These are phyloP conservation scores for Wickerhamomyces silvicola DNA, from an alignment of 805 yeast genomes.

Conservation along the genomic window DNA sequence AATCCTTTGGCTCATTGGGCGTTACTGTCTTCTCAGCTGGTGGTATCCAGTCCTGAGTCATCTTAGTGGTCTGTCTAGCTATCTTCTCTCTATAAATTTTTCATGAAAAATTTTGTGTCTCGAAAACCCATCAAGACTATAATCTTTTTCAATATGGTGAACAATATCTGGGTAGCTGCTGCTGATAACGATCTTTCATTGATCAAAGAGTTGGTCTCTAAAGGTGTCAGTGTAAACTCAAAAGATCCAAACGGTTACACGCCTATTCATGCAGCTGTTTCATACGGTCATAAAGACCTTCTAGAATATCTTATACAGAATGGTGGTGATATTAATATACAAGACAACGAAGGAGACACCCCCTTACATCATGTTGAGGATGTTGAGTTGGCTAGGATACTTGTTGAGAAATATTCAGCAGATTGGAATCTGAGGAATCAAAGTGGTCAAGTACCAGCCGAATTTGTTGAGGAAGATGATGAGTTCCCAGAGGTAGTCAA, in stretches of 20 bases:
- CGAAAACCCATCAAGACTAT: neutral
- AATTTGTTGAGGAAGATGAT: slow-evolving; percentile 74
- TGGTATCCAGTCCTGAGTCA: neutral
- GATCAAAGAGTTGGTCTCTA: slow-evolving; percentile 48
- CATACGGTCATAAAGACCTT: slow-evolving; percentile 77
- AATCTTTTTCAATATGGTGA: slow-evolving; percentile 5
- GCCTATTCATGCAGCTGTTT: slow-evolving; percentile 95
- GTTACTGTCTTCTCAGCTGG: slow-evolving; percentile 4
- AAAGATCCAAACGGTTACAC: slow-evolving; percentile 94
- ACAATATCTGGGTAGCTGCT: slow-evolving; percentile 91
- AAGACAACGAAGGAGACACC: slow-evolving; percentile 88
- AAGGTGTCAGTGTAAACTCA: slow-evolving; percentile 55
- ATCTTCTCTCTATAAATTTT: too few relatives aligned
- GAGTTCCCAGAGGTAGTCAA: slow-evolving; percentile 75
- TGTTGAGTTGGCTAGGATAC: slow-evolving; percentile 50
- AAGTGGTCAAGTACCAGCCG: slow-evolving; percentile 71
- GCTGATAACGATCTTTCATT: slow-evolving; percentile 66
- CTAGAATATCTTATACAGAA: slow-evolving; percentile 46
- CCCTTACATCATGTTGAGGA: slow-evolving; percentile 91
- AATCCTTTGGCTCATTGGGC: slow-evolving; percentile 9
- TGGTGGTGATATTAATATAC: slow-evolving; percentile 79
- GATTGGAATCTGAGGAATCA: slow-evolving; percentile 56
- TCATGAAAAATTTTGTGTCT: too few relatives aligned
- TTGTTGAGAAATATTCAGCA: slow-evolving; percentile 66
- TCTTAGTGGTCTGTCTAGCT: neutral